Evolutionary conservation across 2,329 filamentous ascomycete species (phyloP).

Genomic region (Paracoccidioides lutzii): DNA sequence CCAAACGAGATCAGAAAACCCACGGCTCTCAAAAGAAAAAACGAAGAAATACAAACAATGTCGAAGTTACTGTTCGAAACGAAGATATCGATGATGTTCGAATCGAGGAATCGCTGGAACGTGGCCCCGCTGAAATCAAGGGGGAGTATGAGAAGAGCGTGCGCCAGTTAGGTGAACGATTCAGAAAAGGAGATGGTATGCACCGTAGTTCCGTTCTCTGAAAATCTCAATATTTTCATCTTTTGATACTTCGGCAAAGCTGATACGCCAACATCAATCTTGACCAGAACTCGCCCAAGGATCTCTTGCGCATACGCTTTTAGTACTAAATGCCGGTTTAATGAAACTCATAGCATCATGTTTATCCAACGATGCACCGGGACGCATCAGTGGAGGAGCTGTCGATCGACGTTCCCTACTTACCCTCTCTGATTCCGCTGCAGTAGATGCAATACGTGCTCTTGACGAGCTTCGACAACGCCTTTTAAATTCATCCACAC

Average conservation of each 20-base stretch:
- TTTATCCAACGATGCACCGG: neutral
- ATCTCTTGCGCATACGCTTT: slow-evolving; percentile 1
- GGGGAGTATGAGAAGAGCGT: slow-evolving; percentile 1
- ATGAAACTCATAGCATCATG: slow-evolving; percentile 3
- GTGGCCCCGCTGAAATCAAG: slow-evolving; percentile 1
- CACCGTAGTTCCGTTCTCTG: neutral
- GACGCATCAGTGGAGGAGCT: neutral
- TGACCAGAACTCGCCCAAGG: slow-evolving; percentile 1
- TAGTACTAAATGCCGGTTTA: slow-evolving; percentile 2
- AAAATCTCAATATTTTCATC: neutral
- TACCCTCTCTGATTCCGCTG: slow-evolving; percentile 1
- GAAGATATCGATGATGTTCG: neutral
- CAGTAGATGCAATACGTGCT: neutral
- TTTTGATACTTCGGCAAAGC: too few species aligned
- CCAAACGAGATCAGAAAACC: neutral
- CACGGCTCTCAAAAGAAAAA: slow-evolving; percentile 1
- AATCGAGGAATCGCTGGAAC: neutral
- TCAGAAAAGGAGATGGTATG: slow-evolving; percentile 3
- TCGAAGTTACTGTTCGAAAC: neutral
- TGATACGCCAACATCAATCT: neutral
- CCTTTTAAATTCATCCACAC: neutral
- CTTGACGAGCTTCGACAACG: slow-evolving; percentile 4
- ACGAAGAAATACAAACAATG: neutral
- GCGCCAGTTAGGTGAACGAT: neutral
- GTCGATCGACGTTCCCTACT: slow-evolving; percentile 1